A percentile compares a stretch with the other conserved stretches of the same genome.
These are phyloP conservation scores for Fusarium floridanum DNA, from an alignment of 2,329 filamentous ascomycete genomes.

Conservation along the genomic window DNA sequence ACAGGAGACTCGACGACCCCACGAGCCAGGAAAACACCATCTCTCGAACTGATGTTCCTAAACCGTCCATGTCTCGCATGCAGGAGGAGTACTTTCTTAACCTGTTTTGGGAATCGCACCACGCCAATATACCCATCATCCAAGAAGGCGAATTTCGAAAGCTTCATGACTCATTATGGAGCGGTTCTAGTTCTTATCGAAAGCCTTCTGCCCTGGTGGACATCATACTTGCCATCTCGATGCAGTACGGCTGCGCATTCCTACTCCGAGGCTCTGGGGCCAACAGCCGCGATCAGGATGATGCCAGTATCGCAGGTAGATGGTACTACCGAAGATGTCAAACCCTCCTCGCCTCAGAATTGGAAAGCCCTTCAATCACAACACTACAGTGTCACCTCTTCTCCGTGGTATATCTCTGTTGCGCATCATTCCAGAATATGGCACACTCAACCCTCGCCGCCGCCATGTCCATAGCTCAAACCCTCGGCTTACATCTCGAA, in stretches of 20 bases:
- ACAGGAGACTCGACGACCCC: constrained; percentile 17
- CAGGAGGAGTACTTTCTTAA: constrained; percentile 62
- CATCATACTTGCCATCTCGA: constrained; percentile 65
- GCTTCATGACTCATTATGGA: constrained; percentile 56
- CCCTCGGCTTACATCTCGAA: not conserved
- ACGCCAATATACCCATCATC: not conserved
- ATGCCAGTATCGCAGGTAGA: constrained; percentile 55
- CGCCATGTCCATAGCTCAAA: constrained; percentile 55
- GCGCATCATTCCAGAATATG: constrained; percentile 63
- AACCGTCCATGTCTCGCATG: constrained; percentile 53
- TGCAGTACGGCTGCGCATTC: constrained; percentile 58
- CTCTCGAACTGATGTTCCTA: not conserved
- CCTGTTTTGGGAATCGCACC: constrained; percentile 61
- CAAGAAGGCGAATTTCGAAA: constrained; percentile 1
- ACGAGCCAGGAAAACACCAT: not conserved
- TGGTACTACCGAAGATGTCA: constrained; percentile 63
- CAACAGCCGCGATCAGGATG: not conserved
- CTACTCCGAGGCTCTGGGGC: constrained; percentile 6
- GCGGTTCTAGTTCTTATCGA: constrained; percentile 36
- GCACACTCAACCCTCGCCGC: constrained; percentile 56
- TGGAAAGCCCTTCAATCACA: constrained; percentile 61
- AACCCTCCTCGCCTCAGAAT: constrained; percentile 51
- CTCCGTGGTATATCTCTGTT: constrained; percentile 60
- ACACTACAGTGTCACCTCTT: constrained; percentile 64
- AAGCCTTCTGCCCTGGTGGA: constrained; percentile 64